Evolutionary conservation across 2,329 filamentous ascomycete genomes (phyloP).

Genomic region (Botrytis sinoallii): DNA sequence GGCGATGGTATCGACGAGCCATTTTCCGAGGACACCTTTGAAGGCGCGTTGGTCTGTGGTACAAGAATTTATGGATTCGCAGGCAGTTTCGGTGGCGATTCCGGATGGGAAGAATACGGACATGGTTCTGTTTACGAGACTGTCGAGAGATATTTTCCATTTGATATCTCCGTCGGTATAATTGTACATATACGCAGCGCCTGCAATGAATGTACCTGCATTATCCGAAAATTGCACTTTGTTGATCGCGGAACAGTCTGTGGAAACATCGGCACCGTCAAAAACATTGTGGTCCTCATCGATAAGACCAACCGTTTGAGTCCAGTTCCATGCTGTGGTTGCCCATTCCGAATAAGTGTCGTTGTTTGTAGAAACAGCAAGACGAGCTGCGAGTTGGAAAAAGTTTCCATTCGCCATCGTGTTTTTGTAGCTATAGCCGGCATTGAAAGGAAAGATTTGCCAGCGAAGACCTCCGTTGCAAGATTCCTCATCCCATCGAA

Average conservation of each 20-base stretch:
- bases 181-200: constrained; percentile 68
- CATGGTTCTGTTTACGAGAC: constrained; percentile 50
- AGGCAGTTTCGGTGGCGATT: constrained; percentile 64
- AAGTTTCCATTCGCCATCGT: constrained; percentile 59
- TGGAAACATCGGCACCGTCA: constrained; percentile 56
- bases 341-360: constrained; percentile 62
- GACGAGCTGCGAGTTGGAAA: constrained; percentile 64
- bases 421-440: constrained; percentile 75
- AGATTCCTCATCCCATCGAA: constrained; percentile 58
- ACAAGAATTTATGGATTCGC: constrained; percentile 59
- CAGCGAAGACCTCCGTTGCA: constrained; percentile 71
- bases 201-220: constrained; percentile 58
- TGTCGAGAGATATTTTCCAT: constrained; percentile 56
- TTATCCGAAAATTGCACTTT: constrained; percentile 66
- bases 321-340: constrained; percentile 61
- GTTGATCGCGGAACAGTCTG: constrained; percentile 59
- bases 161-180: constrained; percentile 21
- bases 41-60: constrained; percentile 70
- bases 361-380: constrained; percentile 69
- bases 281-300: constrained; percentile 60
- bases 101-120: constrained; percentile 54
- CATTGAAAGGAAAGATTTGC: constrained; percentile 74
- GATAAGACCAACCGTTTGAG: constrained; percentile 53
- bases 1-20: constrained; percentile 59
- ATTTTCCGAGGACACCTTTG: constrained; percentile 67